Evolutionary conservation across 805 yeast genomes (phyloP).

Genomic region (Ogataea chonburiensis): DNA sequence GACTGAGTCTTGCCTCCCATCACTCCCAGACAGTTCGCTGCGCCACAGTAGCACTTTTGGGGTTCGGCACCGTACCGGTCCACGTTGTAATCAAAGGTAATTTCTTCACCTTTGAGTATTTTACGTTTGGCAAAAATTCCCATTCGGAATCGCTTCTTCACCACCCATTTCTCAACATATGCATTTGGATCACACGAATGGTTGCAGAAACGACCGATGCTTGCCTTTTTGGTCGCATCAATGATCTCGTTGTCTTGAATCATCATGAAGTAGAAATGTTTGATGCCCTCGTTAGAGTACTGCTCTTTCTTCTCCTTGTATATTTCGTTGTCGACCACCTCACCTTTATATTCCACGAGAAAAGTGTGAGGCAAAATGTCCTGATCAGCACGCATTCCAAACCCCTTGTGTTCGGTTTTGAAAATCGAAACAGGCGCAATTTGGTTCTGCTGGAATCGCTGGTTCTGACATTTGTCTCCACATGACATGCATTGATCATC

Average conservation of each 20-base stretch:
- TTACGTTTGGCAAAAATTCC: constrained; percentile 86
- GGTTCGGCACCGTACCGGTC: constrained; percentile 95
- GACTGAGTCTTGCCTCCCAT: constrained; percentile 98
- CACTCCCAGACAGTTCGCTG: constrained; percentile 85
- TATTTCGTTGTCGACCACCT: constrained; percentile 78
- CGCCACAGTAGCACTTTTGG: constrained; percentile 94
- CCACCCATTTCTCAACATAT: constrained; percentile 96
- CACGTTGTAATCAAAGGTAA: constrained; percentile 90
- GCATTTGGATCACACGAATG: constrained; percentile 96
- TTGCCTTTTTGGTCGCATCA: constrained; percentile 90
- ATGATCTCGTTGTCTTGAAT: constrained; percentile 87
- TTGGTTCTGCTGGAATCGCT: constrained; percentile 76
- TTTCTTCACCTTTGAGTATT: constrained; percentile 78
- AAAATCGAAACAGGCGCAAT: constrained; percentile 81
- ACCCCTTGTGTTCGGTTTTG: constrained; percentile 82
- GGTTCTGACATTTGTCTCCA: constrained; percentile 80
- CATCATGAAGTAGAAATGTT: constrained; percentile 96
- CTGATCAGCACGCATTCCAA: constrained; percentile 74
- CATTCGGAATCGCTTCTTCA: constrained; percentile 85
- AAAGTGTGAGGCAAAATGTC: constrained; percentile 63
- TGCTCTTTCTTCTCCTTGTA: constrained; percentile 72
- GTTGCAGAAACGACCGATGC: constrained; percentile 87
- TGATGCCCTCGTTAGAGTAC: constrained; percentile 65
- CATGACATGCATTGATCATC: constrained; percentile 62
- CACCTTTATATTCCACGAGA: constrained; percentile 91